These are phyloP conservation scores for Mortierella sp. DNA, from an alignment of 371 early-diverging fungal species.

Conservation along the genomic window DNA sequence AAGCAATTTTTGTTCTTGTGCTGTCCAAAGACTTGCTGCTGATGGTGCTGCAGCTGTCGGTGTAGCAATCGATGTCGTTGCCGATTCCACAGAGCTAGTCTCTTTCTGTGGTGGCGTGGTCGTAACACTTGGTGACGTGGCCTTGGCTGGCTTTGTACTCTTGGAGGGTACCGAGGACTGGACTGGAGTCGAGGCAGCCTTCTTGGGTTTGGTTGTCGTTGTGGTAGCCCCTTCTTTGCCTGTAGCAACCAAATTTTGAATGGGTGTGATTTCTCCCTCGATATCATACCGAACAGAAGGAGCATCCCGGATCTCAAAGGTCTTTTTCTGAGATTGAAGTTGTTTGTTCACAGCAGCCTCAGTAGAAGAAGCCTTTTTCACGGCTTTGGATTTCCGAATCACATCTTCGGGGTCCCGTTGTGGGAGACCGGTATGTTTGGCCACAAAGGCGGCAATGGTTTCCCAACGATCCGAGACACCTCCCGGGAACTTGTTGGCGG, in stretches of 20 bases:
- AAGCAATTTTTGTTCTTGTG: constrained; percentile 60
- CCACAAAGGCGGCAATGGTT: constrained; percentile 64
- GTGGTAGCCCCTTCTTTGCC: constrained; percentile 12
- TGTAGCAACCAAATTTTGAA: constrained; percentile 22
- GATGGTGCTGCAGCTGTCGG: neutral
- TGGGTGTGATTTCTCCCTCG: constrained; percentile 43
- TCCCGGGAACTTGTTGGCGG: constrained; percentile 71
- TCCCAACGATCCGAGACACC: constrained; percentile 71
- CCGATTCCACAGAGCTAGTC: neutral
- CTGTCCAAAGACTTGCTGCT: constrained; percentile 57
- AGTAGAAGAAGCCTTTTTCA: constrained; percentile 54
- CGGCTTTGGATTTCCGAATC: constrained; percentile 59
- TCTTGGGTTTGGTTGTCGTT: neutral
- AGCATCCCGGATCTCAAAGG: constrained; percentile 42
- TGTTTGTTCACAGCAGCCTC: constrained; percentile 48
- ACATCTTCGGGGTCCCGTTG: constrained; percentile 60
- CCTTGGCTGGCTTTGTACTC: constrained; percentile 17
- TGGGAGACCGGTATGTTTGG: constrained; percentile 58
- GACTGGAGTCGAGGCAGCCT: neutral
- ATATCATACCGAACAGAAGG: constrained; percentile 47
- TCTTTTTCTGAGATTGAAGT: constrained; percentile 52
- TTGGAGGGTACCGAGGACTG: neutral
- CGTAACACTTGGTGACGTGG: constrained; percentile 13
- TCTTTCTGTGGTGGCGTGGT: constrained; percentile 58
- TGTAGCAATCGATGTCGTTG: neutral